Conservation (phyloP, 2,329 filamentous ascomycete genomes). For the Cytospora piceicola region DNA sequence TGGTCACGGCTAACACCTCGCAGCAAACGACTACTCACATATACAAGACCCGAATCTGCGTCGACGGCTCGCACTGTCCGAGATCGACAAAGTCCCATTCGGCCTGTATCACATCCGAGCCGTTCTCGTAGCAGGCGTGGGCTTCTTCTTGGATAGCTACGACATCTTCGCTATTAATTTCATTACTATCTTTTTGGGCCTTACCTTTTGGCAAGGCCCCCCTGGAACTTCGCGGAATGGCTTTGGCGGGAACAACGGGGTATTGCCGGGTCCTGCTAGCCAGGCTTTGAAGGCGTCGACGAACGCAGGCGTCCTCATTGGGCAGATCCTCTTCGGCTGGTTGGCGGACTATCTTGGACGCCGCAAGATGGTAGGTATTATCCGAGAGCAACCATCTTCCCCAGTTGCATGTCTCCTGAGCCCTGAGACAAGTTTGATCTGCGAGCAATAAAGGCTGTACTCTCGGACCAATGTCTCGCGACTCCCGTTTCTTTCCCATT, state of each 20-base stretch:
- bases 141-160: constrained; percentile 85
- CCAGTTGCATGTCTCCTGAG: too few species aligned
- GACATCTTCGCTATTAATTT: constrained; percentile 82
- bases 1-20: neutral
- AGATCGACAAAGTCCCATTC: constrained; percentile 79
- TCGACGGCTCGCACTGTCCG: constrained; percentile 73
- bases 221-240: constrained; percentile 45
- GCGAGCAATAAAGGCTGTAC: too few species aligned
- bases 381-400: too few species aligned
- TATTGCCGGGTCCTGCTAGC: constrained; percentile 66
- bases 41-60: constrained; percentile 76
- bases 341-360: constrained; percentile 77
- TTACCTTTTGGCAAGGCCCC: constrained; percentile 71
- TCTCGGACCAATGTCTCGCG: too few species aligned
- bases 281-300: constrained; percentile 83
- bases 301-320: constrained; percentile 76
- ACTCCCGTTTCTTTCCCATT: too few species aligned
- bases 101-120: constrained; percentile 77
- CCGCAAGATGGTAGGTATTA: too few species aligned
- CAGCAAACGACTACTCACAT: constrained; percentile 52
- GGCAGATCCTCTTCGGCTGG: constrained; percentile 77
- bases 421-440: too few species aligned
- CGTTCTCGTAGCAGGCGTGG: constrained; percentile 75
- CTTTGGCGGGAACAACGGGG: constrained; percentile 55
- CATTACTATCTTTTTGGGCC: constrained; percentile 70